Percentiles rank a stretch among this genome's conserved stretches.
Evolutionary conservation across 495 filamentous ascomycete genomes (phyloP).

Genomic region (Pyrenopolyporus hunteri): DNA sequence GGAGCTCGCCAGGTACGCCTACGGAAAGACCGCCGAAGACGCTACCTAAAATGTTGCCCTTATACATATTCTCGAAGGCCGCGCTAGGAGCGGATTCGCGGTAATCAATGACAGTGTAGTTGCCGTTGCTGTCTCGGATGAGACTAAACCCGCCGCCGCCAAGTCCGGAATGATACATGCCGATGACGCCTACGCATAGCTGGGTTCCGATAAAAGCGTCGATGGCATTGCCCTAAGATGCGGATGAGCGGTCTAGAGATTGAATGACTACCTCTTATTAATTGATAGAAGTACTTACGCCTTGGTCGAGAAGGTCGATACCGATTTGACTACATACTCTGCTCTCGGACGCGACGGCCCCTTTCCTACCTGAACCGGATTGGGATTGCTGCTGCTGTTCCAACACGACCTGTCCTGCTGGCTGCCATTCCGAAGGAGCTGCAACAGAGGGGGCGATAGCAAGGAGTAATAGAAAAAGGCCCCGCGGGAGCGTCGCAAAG

Average conservation of each 20-base stretch:
- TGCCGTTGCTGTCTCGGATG: slow-evolving; percentile 65
- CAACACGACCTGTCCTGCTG: slow-evolving; percentile 27
- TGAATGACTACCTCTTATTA: background rate
- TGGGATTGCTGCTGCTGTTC: slow-evolving; percentile 16
- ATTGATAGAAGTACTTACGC: slow-evolving; percentile 45
- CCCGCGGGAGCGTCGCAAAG: slow-evolving; percentile 23
- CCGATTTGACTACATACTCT: slow-evolving; percentile 78
- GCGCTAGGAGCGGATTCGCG: slow-evolving; percentile 83
- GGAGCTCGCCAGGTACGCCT: slow-evolving; percentile 82
- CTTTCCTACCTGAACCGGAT: slow-evolving; percentile 44
- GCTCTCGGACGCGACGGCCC: slow-evolving; percentile 83
- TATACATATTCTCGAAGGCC: slow-evolving; percentile 81
- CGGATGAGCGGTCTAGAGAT: background rate
- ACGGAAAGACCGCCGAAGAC: slow-evolving; percentile 51
- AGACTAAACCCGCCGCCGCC: slow-evolving; percentile 92
- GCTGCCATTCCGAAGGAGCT: slow-evolving; percentile 21
- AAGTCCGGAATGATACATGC: slow-evolving; percentile 90
- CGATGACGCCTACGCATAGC: slow-evolving; percentile 76
- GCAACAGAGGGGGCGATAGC: slow-evolving; percentile 1
- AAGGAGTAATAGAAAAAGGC: slow-evolving; percentile 27
- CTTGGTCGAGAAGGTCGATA: slow-evolving; percentile 68
- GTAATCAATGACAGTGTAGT: slow-evolving; percentile 82
- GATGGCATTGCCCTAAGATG: slow-evolving; percentile 68
- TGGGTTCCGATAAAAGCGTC: slow-evolving; percentile 76
- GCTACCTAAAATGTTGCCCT: slow-evolving; percentile 47